phyloP scores from a whole-genome alignment of 148 eudicot genomes.

The Rhododendron williamsianum region DNA sequence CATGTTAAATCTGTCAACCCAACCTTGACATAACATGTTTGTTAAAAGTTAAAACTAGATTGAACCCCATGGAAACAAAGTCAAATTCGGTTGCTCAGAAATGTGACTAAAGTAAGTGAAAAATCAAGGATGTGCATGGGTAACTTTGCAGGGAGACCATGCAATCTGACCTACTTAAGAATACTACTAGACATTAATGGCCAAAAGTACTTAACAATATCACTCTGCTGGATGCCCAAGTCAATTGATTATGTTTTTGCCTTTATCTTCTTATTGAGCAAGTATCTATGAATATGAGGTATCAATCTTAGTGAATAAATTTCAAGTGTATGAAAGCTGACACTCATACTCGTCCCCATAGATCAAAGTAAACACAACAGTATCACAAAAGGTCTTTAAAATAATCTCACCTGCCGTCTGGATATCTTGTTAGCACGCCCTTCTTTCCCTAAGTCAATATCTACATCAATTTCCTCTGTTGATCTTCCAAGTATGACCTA shows the following conservation, averaged over 20 bases:
- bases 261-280: neutral
- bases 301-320: neutral
- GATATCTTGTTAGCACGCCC: conserved; percentile 82
- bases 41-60: neutral
- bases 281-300: neutral
- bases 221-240: neutral
- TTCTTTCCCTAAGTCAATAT: conserved; percentile 78
- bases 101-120: neutral
- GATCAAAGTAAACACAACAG: neutral
- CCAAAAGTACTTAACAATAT: neutral
- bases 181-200: neutral
- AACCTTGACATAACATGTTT: neutral
- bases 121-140: neutral
- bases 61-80: neutral
- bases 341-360: neutral
- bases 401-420: conserved; percentile 67
- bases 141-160: neutral
- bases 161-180: neutral
- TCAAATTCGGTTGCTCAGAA: neutral
- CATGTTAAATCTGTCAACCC: neutral
- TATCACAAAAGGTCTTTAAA: neutral
- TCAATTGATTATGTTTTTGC: neutral
- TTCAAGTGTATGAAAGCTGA: neutral
- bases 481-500: conserved; percentile 87
- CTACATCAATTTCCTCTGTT: conserved; percentile 65